Conservation (phyloP, 2,329 filamentous ascomycete genomes). For the Scedosporium aurantiacum region DNA sequence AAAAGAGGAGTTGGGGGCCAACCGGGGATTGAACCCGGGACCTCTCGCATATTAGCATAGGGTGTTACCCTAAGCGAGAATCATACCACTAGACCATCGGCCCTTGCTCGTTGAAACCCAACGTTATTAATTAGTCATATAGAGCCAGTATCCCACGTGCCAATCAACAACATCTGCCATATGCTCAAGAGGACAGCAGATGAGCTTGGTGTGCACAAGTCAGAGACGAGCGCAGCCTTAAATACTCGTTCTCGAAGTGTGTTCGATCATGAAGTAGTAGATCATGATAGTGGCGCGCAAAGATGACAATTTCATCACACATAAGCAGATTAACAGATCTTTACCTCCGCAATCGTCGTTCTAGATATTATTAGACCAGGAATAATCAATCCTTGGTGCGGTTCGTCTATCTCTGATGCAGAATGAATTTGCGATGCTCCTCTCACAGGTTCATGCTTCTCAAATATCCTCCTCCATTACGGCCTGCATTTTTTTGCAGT, state of each 20-base stretch:
- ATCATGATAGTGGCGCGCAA: too few relatives aligned
- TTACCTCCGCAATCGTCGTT: neutral
- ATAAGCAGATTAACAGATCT: neutral
- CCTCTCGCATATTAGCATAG: neutral
- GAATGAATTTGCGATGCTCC: neutral
- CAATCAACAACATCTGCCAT: too few relatives aligned
- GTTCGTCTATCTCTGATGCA: neutral
- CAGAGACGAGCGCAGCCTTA: neutral
- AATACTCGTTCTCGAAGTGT: neutral
- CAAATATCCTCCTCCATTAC: neutral
- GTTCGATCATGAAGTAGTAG: neutral
- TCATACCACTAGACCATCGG: slow-evolving; percentile 55
- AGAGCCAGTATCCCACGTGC: neutral
- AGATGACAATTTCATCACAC: neutral
- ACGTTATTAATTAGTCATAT: neutral
- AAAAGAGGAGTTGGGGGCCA: neutral
- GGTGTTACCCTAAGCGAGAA: slow-evolving; percentile 52
- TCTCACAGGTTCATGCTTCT: neutral
- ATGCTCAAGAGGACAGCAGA: too few relatives aligned
- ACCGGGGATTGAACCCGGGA: neutral
- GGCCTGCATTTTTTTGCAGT: neutral
- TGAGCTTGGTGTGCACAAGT: too few relatives aligned
- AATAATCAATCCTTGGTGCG: neutral
- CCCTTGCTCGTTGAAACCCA: neutral
- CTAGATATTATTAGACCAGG: neutral